Evolutionary conservation across 257 asterid genomes (phyloP).

Genomic region (Mitragyna speciosa): DNA sequence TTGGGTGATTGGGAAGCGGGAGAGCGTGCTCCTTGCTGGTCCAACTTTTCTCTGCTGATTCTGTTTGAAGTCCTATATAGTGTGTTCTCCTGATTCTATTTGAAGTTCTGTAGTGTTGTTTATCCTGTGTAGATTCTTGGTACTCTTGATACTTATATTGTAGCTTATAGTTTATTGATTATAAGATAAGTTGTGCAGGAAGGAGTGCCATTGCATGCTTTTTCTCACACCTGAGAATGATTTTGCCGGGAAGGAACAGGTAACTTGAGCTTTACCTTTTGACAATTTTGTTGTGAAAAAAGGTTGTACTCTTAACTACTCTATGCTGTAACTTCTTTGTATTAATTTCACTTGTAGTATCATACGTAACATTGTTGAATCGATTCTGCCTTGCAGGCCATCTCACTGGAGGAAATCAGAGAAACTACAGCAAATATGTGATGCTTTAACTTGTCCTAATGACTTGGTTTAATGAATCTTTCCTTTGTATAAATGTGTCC

Average conservation of each 20-base stretch:
- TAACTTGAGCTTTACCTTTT: constrained; percentile 13
- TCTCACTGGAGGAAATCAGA: constrained; percentile 70
- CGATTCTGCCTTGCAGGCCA: constrained; percentile 47
- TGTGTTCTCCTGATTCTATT: not conserved
- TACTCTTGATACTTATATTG: not conserved
- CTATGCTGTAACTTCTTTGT: not conserved
- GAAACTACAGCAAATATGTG: constrained; percentile 81
- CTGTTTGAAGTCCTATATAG: no score
- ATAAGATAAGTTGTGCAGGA: constrained; percentile 41
- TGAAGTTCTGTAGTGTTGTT: not conserved
- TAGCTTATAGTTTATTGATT: constrained; percentile 10
- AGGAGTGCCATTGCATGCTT: constrained; percentile 98
- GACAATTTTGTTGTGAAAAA: not conserved
- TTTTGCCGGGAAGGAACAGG: constrained; percentile 94
- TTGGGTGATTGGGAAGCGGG: not conserved
- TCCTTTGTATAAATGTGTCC: constrained; percentile 20
- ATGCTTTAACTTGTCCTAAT: constrained; percentile 17
- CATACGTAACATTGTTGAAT: not conserved
- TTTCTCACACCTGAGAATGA: constrained; percentile 84
- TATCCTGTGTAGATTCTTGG: not conserved
- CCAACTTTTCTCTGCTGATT: not conserved
- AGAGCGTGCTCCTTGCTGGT: not conserved
- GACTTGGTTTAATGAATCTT: not conserved
- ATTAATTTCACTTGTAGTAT: not conserved
- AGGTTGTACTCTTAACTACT: not conserved